A percentile compares a stretch with the other conserved stretches of the same genome.
phyloP scores from a whole-genome alignment of 805 yeast genomes.

The Sugiyamaella americana region DNA sequence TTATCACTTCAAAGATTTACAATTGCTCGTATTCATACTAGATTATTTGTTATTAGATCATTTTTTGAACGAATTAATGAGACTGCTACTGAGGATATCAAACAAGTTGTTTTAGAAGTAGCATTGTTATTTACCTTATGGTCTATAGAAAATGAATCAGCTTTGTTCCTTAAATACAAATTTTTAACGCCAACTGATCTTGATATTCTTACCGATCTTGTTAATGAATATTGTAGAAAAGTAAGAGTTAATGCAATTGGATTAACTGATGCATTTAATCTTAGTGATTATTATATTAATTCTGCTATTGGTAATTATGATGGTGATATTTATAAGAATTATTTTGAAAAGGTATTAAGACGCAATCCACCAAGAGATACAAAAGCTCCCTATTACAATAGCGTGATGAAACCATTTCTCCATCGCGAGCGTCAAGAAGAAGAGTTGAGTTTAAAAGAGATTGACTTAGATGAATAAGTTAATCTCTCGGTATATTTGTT shows the following conservation, averaged over 20 bases:
- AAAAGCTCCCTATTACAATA: constrained; percentile 55
- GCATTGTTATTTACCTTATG: constrained; percentile 59
- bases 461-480: too few species aligned
- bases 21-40: constrained; percentile 36
- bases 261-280: constrained; percentile 76
- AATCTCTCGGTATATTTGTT: too few species aligned
- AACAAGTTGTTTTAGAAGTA: constrained; percentile 45
- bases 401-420: constrained; percentile 33
- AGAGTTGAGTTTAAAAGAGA: too few species aligned
- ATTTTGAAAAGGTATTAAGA: constrained; percentile 56
- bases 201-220: constrained; percentile 37
- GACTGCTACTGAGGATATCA: constrained; percentile 37
- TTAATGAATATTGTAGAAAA: constrained; percentile 42
- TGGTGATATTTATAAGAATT: constrained; percentile 79
- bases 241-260: constrained; percentile 67
- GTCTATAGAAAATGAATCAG: constrained; percentile 63
- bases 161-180: constrained; percentile 61
- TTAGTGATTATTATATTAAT: constrained; percentile 73
- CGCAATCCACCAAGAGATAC: constrained; percentile 37
- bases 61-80: constrained; percentile 33
- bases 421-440: too few species aligned
- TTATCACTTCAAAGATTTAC: constrained; percentile 37
- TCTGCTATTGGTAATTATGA: constrained; percentile 75
- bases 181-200: constrained; percentile 47
- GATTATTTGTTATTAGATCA: constrained; percentile 33